phyloP scores from a whole-genome alignment of 1,139 yeast genomes.

The Blastobotrys buckinghamii region DNA sequence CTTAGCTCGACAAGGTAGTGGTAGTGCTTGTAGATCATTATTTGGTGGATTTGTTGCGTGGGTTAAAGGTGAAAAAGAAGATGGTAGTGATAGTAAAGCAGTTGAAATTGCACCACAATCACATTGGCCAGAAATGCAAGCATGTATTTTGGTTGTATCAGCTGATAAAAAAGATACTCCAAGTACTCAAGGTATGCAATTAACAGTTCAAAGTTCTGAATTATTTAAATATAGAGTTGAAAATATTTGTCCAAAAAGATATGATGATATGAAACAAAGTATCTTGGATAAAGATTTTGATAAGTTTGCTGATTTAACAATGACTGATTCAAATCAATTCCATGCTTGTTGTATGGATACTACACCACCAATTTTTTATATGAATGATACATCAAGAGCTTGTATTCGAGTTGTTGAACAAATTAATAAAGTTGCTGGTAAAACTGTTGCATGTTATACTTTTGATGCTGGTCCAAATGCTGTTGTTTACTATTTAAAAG shows the following conservation, averaged over 20 bases:
- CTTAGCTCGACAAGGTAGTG: conserved; percentile 96
- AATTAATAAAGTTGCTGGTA: conserved; percentile 58
- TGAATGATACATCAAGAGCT: conserved; percentile 90
- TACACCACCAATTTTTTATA: conserved; percentile 89
- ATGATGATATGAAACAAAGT: conserved; percentile 71
- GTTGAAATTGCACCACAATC: conserved; percentile 77
- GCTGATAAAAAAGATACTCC: conserved; percentile 94
- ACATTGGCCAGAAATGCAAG: conserved; percentile 93
- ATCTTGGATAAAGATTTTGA: conserved; percentile 67
- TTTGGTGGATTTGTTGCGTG: conserved; percentile 98
- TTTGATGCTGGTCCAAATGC: conserved; percentile 99
- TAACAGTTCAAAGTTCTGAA: conserved; percentile 83
- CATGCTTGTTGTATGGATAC: conserved; percentile 96
- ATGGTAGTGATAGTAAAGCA: conserved; percentile 89
- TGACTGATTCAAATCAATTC: conserved; percentile 95
- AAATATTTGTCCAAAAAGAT: conserved; percentile 80
- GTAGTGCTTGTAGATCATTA: conserved; percentile 94
- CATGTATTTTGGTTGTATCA: conserved; percentile 85
- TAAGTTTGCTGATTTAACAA: conserved; percentile 80
- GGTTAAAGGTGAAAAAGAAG: conserved; percentile 79
- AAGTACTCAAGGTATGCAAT: conserved; percentile 94
- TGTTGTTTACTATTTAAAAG: conserved; percentile 77
- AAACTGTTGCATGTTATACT: conserved; percentile 84
- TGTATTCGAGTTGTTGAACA: conserved; percentile 77
- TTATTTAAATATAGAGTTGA: conserved; percentile 72